A percentile compares a stretch with the other conserved stretches of the same genome.
Evolutionary conservation across 2,329 filamentous ascomycete genomes (phyloP).

Genomic region (Coleophoma cylindrospora): DNA sequence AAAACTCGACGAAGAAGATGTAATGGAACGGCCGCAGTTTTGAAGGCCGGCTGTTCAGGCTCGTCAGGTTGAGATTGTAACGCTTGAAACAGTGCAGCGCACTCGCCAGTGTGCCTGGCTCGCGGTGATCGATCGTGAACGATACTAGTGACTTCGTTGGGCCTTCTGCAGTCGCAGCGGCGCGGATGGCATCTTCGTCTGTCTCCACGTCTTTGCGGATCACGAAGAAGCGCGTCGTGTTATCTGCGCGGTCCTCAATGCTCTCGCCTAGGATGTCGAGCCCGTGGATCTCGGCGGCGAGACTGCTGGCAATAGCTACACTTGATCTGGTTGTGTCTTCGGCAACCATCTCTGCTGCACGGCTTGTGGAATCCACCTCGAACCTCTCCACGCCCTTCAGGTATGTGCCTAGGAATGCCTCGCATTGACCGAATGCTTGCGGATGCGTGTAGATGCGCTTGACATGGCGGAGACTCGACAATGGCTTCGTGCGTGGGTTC

Average conservation of each 20-base stretch:
- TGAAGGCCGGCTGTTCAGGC: slow-evolving; percentile 83
- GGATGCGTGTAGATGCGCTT: slow-evolving; percentile 85
- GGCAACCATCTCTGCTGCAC: slow-evolving; percentile 72
- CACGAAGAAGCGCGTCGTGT: slow-evolving; percentile 76
- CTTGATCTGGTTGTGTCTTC: slow-evolving; percentile 52
- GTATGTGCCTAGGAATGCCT: slow-evolving; percentile 63
- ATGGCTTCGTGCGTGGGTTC: slow-evolving; percentile 42
- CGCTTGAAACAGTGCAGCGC: slow-evolving; percentile 74
- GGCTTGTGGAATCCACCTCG: slow-evolving; percentile 81
- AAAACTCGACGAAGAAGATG: slow-evolving; percentile 90
- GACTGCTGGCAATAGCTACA: slow-evolving; percentile 73
- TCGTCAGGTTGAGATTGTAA: slow-evolving; percentile 75
- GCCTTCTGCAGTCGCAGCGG: slow-evolving; percentile 2
- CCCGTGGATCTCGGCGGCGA: slow-evolving; percentile 64
- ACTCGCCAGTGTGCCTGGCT: slow-evolving; percentile 78
- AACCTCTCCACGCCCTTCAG: slow-evolving; percentile 73
- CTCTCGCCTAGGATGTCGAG: slow-evolving; percentile 64
- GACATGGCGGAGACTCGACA: slow-evolving; percentile 53
- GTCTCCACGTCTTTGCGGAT: slow-evolving; percentile 32
- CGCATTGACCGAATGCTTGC: slow-evolving; percentile 92
- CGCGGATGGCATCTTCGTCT: slow-evolving; percentile 1
- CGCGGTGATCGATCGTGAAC: slow-evolving; percentile 75
- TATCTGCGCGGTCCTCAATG: slow-evolving; percentile 71
- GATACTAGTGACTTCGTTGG: slow-evolving; percentile 68
- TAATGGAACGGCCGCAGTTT: slow-evolving; percentile 77